Evolutionary conservation across 768 basidiomycete species (phyloP).

Genomic region (Fistulinella prunicolor): DNA sequence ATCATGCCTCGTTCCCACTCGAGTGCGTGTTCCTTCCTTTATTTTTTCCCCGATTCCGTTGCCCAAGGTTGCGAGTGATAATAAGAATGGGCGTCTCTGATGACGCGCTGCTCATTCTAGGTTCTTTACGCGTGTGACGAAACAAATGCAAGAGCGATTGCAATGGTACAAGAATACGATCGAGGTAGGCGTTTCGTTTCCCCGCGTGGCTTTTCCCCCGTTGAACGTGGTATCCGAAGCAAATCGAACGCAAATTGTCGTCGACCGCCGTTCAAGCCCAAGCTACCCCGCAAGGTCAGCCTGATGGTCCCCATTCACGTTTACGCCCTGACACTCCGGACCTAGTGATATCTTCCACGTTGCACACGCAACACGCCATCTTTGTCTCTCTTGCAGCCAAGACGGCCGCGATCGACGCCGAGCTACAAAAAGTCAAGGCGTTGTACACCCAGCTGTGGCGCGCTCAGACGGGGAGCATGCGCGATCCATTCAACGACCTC

Average conservation of each 20-base stretch:
- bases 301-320: neutral
- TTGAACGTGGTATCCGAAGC: slow-evolving; percentile 12
- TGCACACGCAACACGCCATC: slow-evolving; percentile 76
- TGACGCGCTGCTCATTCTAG: too few species aligned
- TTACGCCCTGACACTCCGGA: neutral
- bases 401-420: slow-evolving; percentile 69
- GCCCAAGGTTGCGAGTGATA: too few species aligned
- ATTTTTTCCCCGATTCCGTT: slow-evolving; percentile 33
- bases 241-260: slow-evolving; percentile 78
- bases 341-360: slow-evolving; percentile 66
- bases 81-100: too few species aligned
- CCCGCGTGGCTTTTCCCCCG: neutral
- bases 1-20: slow-evolving; percentile 76
- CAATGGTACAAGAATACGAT: slow-evolving; percentile 80
- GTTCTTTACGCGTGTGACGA: slow-evolving; percentile 69
- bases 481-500: slow-evolving; percentile 72
- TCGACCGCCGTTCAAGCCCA: slow-evolving; percentile 63
- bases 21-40: slow-evolving; percentile 49
- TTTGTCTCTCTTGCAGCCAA: slow-evolving; percentile 76
- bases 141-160: slow-evolving; percentile 68
- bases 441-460: slow-evolving; percentile 79
- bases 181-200: slow-evolving; percentile 49
- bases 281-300: slow-evolving; percentile 69
- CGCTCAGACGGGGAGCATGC: slow-evolving; percentile 73
- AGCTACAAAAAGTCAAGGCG: slow-evolving; percentile 72